Evolutionary conservation across 352 stramenopile species (phyloP).

Genomic region (Globisporangium polare): DNA sequence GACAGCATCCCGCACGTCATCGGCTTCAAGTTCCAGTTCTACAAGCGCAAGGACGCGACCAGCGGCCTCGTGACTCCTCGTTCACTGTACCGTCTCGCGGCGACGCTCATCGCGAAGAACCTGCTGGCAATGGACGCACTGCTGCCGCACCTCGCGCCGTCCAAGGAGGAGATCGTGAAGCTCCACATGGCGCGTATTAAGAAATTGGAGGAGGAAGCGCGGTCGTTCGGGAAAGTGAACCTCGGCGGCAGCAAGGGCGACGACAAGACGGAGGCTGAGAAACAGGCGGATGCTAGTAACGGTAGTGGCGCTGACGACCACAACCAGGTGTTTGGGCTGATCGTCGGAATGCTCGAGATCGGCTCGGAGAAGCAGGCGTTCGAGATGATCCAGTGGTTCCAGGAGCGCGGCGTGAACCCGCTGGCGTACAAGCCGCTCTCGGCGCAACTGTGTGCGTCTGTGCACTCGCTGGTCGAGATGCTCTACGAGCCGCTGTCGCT

Average conservation of each 20-base stretch:
- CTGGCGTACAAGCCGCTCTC: constrained; percentile 60
- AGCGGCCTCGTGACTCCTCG: constrained; percentile 46
- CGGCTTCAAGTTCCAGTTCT: constrained; percentile 93
- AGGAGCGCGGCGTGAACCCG: constrained; percentile 56
- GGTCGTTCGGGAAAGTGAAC: constrained; percentile 74
- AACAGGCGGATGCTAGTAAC: constrained; percentile 22
- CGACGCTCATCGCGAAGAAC: constrained; percentile 82
- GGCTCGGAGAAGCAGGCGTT: constrained; percentile 58
- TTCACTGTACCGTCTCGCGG: constrained; percentile 82
- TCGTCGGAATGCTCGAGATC: constrained; percentile 79
- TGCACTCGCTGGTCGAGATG: constrained; percentile 56
- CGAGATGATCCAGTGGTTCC: constrained; percentile 81
- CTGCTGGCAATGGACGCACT: constrained; percentile 76
- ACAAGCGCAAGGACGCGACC: constrained; percentile 48
- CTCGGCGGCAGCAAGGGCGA: constrained; percentile 39
- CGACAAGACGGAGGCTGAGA: constrained; percentile 21
- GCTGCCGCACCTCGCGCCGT: constrained; percentile 74
- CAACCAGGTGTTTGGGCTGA: constrained; percentile 82
- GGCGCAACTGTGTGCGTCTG: constrained; percentile 56
- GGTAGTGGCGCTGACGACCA: constrained; percentile 28
- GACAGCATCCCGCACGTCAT: constrained; percentile 86
- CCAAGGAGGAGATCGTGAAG: constrained; percentile 55
- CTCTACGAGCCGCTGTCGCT: constrained; percentile 60
- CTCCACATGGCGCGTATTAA: constrained; percentile 30
- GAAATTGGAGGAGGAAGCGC: constrained; percentile 53